Evolutionary conservation across 2,329 filamentous ascomycete species (phyloP), one percentile per base, ranked within the genome.

Genomic region (Xylaria sp.): DNA sequence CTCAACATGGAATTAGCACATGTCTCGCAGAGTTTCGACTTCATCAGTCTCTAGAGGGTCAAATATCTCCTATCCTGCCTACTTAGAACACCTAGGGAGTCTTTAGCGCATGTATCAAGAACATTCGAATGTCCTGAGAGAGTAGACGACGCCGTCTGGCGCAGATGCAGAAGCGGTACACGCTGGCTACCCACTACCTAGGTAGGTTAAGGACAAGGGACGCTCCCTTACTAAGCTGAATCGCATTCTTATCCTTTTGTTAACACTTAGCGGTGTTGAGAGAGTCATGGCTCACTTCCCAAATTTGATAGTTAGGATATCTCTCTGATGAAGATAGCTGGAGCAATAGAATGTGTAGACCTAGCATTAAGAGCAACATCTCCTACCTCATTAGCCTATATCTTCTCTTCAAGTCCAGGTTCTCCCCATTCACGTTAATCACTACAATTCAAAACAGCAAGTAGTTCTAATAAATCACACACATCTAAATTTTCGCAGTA

Each of bases 391-490:
- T 33, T 3, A 36, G 29, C 17, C 27, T n/a, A n/a, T n/a, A n/a
- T n/a, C n/a, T n/a, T 22, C 10, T 27, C 13, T 38, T 55, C 3
- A n/a, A 38, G 15, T 64, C 79, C 54, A 85, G 73, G 56, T 80
- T 78, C 65, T 75, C 10, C 72, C 79, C 81, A 61, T 83, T 83
- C 49, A 83, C 65, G 20, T 62, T 69, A 13, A 82, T 78, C 0
- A 76, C 4, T 81, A 56, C 86, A 85, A 0, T 83, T 82, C 9
- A 90, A 73, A 68, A 89, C 85, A 2, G 80, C 78, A 67, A 84
- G 85, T 27, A 80, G 80, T 73, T 90, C 82, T 1, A 79, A 82
- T 2, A 83, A 79, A 69, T 87, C 88, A 70, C 79, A 87, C 1
- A 84, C 78, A 73, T 87, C 11, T 0, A 86, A n/a, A n/a, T 89